These are phyloP conservation scores for Mycena galericulata DNA, from an alignment of 768 basidiomycete species.

Conservation along the genomic window DNA sequence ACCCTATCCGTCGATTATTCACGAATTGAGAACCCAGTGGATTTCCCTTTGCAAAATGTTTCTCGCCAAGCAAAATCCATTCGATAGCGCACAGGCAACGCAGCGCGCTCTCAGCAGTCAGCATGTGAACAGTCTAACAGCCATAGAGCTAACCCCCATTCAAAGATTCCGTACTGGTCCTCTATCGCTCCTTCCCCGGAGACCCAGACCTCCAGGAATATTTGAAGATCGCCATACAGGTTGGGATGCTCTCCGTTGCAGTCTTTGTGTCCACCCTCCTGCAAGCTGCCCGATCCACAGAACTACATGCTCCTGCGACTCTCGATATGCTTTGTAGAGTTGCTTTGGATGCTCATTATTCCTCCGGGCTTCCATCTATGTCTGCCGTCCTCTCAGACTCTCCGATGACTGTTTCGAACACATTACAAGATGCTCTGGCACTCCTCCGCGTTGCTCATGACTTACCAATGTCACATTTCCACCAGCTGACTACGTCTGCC, in stretches of 20 bases:
- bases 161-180: conserved; percentile 75
- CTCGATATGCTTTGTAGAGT: conserved; percentile 77
- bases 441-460: conserved; percentile 69
- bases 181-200: conserved; percentile 78
- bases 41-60: conserved; percentile 71
- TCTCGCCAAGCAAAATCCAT: conserved; percentile 60
- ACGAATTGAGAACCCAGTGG: conserved; percentile 62
- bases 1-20: conserved; percentile 7
- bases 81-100: conserved; percentile 55
- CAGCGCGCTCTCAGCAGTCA: conserved; percentile 73
- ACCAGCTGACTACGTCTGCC: conserved; percentile 67
- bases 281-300: conserved; percentile 72
- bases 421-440: conserved; percentile 70
- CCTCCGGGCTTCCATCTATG: conserved; percentile 62
- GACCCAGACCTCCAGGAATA: conserved; percentile 77
- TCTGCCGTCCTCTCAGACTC: conserved; percentile 70
- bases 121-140: conserved; percentile 36
- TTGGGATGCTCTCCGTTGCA: conserved; percentile 66
- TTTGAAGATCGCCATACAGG: conserved; percentile 67
- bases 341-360: conserved; percentile 73
- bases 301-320: conserved; percentile 73
- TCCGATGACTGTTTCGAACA: conserved; percentile 61
- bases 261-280: conserved; percentile 76
- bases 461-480: conserved; percentile 67
- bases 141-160: background rate